Base-by-base conservation (phyloP, 2,329 filamentous ascomycete genomes). In the Sordariomycetes sp. region DNA sequence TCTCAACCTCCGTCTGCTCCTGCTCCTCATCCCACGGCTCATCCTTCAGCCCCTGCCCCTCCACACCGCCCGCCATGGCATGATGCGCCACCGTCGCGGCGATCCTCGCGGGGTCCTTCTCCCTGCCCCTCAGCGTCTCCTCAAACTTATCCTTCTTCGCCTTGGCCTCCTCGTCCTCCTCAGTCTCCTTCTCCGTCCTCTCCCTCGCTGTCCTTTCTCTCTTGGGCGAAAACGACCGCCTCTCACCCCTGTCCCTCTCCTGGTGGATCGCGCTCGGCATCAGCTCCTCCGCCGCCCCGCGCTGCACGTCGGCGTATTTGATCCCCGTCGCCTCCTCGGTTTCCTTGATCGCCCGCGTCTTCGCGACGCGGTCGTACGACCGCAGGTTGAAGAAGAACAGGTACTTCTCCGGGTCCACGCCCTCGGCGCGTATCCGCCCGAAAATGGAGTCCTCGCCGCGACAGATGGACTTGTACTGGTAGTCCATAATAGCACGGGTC, bases 401-500 rank as follows among this genome's bases (percentile, higher is more conserved):
- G 70, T 97, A 81, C 60, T 96, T 65, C 0, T 65, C 80, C 0
- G 91, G 90, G 63, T 96, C 84, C 1, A 94, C 81, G 1, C 88
- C 90, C 61, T 87, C 76, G 7, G 80, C 81, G 52, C 70, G 71
- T 58, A 96, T 83, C 66, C 87, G 85, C 45, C 82, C 90, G 64
- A 87, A 94, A 56, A 99, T 97, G 4, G 90, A 96, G 67, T 97
- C 78, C 61, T 95, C 86, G 6, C 94, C 94, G 52, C 94, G 86
- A 65, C 87, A 89, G 62, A 99, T 95, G 0, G 90, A 95, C 71
- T 95, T 95, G 76, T 94, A 99, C 68, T 97, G 94, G 66, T 96
- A 97, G 68, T 97, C 91, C 90, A 99, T 97, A 65, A 97, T 99
- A 12, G 91, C 92, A 54, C 90, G 74, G 0, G 92, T 97, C 10